Percentiles rank a stretch among this genome's conserved stretches.
Conservation (phyloP, 495 filamentous ascomycete species). For the Xylaria longipes region DNA sequence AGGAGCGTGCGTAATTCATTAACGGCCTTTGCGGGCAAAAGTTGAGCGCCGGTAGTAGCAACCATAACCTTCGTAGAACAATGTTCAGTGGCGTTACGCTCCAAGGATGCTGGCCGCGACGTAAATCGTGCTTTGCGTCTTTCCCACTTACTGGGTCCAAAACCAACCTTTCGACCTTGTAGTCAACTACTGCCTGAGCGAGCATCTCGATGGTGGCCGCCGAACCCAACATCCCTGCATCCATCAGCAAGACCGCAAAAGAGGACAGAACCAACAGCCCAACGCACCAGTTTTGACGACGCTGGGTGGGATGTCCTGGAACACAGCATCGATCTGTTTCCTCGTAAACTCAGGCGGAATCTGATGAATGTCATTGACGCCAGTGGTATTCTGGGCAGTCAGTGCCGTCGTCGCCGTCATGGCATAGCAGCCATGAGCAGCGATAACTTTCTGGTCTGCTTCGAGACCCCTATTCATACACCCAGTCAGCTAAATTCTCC, state of each 20-base stretch:
- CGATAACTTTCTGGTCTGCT: slow-evolving; percentile 93
- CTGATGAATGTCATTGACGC: slow-evolving; percentile 81
- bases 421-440: slow-evolving; percentile 89
- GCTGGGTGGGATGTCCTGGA: slow-evolving; percentile 85
- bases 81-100: background rate
- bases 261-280: background rate
- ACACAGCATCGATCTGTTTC: slow-evolving; percentile 82
- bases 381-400: slow-evolving; percentile 91
- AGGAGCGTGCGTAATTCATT: slow-evolving; percentile 66
- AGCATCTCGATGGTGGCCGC: slow-evolving; percentile 77
- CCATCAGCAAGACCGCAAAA: background rate
- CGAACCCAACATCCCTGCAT: slow-evolving; percentile 86
- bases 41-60: slow-evolving; percentile 79
- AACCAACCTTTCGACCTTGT: slow-evolving; percentile 68
- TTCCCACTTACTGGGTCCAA: slow-evolving; percentile 75
- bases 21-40: slow-evolving; percentile 76
- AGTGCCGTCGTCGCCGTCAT: slow-evolving; percentile 96
- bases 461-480: slow-evolving; percentile 76
- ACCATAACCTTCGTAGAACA: slow-evolving; percentile 77
- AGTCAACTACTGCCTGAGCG: slow-evolving; percentile 66
- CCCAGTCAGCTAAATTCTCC: background rate
- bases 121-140: background rate
- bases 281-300: slow-evolving; percentile 86
- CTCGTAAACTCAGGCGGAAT: slow-evolving; percentile 78
- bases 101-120: background rate